A percentile compares a stretch with the other conserved stretches of the same genome.
phyloP scores from a whole-genome alignment of 768 basidiomycete species.

The Amanita rimosa region DNA sequence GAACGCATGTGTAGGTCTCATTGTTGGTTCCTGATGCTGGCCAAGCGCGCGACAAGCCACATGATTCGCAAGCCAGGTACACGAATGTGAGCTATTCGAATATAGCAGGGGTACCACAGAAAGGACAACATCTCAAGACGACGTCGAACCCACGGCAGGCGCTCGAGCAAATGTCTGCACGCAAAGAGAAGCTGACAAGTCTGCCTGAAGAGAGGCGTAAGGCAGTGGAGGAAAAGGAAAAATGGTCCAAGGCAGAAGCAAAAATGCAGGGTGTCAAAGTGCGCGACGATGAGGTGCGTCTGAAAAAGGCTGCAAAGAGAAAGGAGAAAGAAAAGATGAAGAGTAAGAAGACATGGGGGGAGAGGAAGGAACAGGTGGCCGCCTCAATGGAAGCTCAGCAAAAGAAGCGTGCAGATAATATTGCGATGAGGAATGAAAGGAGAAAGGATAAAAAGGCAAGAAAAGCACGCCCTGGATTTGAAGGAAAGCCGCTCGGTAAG shows the following conservation, averaged over 20 bases:
- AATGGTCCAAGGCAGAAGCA: constrained; percentile 86
- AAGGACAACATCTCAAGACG: constrained; percentile 46
- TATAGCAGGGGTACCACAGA: constrained; percentile 44
- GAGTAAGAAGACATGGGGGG: constrained; percentile 79
- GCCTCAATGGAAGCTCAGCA: constrained; percentile 74
- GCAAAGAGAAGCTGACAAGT: constrained; percentile 65
- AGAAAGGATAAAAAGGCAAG: constrained; percentile 58
- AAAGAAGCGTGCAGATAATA: constrained; percentile 88
- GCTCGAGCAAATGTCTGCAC: constrained; percentile 64
- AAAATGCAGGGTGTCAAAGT: constrained; percentile 88
- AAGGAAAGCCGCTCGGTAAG: constrained; percentile 73
- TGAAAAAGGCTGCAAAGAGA: constrained; percentile 62
- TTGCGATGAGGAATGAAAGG: constrained; percentile 75
- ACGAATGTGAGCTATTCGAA: constrained; percentile 64
- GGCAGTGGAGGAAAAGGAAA: constrained; percentile 67
- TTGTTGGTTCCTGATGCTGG: constrained; percentile 53
- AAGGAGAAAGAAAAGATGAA: constrained; percentile 85
- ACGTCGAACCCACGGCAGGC: constrained; percentile 80
- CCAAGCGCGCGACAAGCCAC: constrained; percentile 13
- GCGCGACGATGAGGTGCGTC: constrained; percentile 66
- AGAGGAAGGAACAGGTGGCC: constrained; percentile 70
- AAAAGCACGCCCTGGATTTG: constrained; percentile 69
- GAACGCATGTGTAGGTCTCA: constrained; percentile 41
- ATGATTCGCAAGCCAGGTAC: constrained; percentile 26
- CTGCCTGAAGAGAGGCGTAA: constrained; percentile 81